Evolutionary conservation across 2,329 filamentous ascomycete species (phyloP).

Genomic region (Hyphodiscus sp.): DNA sequence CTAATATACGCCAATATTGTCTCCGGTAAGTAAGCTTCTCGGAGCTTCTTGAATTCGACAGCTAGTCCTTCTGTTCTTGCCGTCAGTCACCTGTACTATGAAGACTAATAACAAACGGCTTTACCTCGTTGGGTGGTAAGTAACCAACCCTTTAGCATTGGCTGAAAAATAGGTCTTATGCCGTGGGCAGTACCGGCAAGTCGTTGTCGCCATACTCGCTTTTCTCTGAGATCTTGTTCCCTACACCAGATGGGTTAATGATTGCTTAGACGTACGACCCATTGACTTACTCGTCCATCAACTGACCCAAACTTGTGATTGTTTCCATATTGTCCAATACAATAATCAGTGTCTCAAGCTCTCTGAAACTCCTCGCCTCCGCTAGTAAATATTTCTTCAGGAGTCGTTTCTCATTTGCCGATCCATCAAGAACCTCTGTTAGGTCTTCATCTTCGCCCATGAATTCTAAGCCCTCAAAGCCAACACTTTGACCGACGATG

Average conservation of each 20-base stretch:
- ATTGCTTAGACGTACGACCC: not conserved
- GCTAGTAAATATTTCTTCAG: conserved; percentile 34
- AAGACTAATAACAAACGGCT: not conserved
- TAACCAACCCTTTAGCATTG: conserved; percentile 61
- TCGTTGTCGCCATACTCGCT: conserved; percentile 46
- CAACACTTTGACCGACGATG: conserved; percentile 34
- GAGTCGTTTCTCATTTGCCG: conserved; percentile 30
- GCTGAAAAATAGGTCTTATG: conserved; percentile 50
- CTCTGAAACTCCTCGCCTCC: conserved; percentile 57
- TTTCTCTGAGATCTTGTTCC: conserved; percentile 9
- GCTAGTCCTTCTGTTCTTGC: conserved; percentile 39
- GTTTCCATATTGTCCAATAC: conserved; percentile 63
- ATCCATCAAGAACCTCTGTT: conserved; percentile 29
- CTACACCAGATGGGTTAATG: conserved; percentile 3
- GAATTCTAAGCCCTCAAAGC: conserved; percentile 27
- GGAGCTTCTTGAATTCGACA: conserved; percentile 56
- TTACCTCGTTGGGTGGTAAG: conserved; percentile 25
- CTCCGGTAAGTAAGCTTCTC: conserved; percentile 78
- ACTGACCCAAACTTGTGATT: conserved; percentile 35
- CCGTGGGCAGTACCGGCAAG: conserved; percentile 49
- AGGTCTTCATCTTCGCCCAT: conserved; percentile 24
- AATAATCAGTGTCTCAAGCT: conserved; percentile 61
- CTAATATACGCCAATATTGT: conserved; percentile 77
- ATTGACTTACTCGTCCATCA: conserved; percentile 21
- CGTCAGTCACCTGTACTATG: conserved; percentile 7